These are phyloP conservation scores for Xylariaceae sp. DNA, from an alignment of 2,329 filamentous ascomycete species.

Conservation along the genomic window DNA sequence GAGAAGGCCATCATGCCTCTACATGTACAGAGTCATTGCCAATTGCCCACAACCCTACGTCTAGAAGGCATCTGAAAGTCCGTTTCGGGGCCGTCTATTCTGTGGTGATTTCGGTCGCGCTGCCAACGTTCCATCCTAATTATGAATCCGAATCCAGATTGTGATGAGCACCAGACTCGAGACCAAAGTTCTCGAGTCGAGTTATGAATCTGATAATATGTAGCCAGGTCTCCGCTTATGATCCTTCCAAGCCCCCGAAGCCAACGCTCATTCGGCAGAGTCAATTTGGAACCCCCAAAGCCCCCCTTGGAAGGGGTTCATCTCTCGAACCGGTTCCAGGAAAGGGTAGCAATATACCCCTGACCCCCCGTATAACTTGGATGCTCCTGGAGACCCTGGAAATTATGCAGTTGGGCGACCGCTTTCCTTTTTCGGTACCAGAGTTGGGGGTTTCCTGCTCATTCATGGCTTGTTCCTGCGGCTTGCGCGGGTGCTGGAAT, in stretches of 20 bases:
- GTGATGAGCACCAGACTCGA: slow-evolving; percentile 13
- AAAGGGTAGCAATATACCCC: slow-evolving; percentile 3
- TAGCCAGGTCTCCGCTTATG: slow-evolving; percentile 1
- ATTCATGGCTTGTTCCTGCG: slow-evolving; percentile 11
- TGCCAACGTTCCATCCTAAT: slow-evolving; percentile 9
- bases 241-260: slow-evolving; percentile 10
- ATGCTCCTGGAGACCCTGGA: slow-evolving; percentile 9
- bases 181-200: slow-evolving; percentile 2
- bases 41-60: no score
- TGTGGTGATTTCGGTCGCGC: slow-evolving; percentile 1
- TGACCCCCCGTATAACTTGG: slow-evolving; percentile 6
- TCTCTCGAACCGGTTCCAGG: slow-evolving; percentile 7
- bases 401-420: slow-evolving; percentile 19
- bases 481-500: slow-evolving; percentile 5
- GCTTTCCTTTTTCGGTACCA: slow-evolving; percentile 16
- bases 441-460: slow-evolving; percentile 15
- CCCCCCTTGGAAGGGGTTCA: slow-evolving; percentile 9
- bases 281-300: no score
- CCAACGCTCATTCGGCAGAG: slow-evolving; percentile 9
- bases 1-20: no score
- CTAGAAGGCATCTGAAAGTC: no score
- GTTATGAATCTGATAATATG: slow-evolving; percentile 5
- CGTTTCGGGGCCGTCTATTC: not conserved
- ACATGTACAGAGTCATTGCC: no score
- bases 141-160: slow-evolving; percentile 14